Percentiles rank a stretch among this genome's conserved stretches.
Evolutionary conservation across 2,329 filamentous ascomycete genomes (phyloP).

Genomic region (Fusarium hostae): DNA sequence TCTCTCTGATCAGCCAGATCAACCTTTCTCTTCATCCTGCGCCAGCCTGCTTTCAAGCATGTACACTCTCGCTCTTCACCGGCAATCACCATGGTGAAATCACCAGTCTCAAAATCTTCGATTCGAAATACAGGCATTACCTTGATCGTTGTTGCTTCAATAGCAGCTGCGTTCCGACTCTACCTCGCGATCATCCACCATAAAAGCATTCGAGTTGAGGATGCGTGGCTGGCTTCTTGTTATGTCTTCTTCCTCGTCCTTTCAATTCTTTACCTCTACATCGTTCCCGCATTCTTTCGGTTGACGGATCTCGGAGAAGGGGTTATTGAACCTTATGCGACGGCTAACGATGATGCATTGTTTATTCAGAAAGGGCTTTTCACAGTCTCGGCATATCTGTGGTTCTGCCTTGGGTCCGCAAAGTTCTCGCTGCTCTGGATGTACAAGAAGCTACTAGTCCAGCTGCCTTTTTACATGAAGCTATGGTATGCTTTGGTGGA

Average conservation of each 20-base stretch:
- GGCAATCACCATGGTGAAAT: neutral
- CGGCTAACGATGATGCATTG: neutral
- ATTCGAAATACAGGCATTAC: neutral
- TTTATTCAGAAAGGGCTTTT: neutral
- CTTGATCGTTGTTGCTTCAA: neutral
- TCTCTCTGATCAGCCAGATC: neutral
- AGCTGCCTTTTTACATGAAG: neutral
- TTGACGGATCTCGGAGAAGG: neutral
- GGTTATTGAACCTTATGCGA: neutral
- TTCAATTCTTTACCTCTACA: neutral
- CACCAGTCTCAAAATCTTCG: neutral
- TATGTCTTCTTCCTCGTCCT: neutral
- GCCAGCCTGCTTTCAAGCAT: neutral
- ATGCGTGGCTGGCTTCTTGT: neutral
- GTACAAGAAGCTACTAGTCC: neutral
- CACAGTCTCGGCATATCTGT: neutral
- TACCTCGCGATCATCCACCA: neutral
- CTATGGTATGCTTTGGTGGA: neutral
- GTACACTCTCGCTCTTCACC: fast-evolving
- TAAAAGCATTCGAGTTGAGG: neutral
- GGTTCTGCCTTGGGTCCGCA: neutral
- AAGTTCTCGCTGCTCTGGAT: neutral
- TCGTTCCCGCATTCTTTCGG: neutral
- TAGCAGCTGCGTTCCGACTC: neutral
- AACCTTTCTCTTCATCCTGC: no score